Base-by-base conservation (phyloP, 192 early-diverging fungal species). In the Mortierella alpina region DNA sequence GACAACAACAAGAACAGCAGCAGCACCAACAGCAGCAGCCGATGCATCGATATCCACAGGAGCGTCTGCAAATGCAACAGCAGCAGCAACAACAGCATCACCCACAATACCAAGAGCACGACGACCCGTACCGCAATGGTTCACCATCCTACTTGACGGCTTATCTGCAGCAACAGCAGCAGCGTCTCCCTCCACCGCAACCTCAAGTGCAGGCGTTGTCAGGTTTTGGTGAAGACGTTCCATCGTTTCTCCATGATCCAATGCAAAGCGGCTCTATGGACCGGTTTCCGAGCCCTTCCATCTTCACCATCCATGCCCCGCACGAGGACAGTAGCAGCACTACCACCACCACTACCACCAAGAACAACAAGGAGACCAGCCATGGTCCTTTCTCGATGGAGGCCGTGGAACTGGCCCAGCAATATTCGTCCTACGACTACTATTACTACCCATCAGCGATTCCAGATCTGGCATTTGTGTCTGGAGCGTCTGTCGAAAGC, bases 1-100 rank as follows among this genome's bases (percentile, higher is more conserved):
- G n/a, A n/a, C 54, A 55, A 55, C 54, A 15, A 55, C 22, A 63
- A 23, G 42, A 61, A n/a, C 59, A 13, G 1, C 64, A 66, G n/a
- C 64, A 13, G 42, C 48, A 51, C 7, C 47, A 22, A 1, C 63
- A 65, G 20, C 48, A 52, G 12, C 51, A 55, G 7, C 15, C 56
- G 7, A 58, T 40, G 31, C 11, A 8, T 54, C 42, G 48, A 7
- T 48, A n/a, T 63, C 61, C 15, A 46, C 46, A 10, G 41, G 20
- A 15, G 41, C 42, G 15, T 4, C 42, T n/a, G 18, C 51, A 65
- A 17, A 0, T 5, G 39, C 39, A 44, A 39, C 53, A 53, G 17
- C 31, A 55, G 6, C 51, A 48, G 15, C 50, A 42, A 44, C 40
- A 2, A 18, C 65, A 68, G 39, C 66, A 60, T 1, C 67, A 51